Evolutionary conservation across 2,329 filamentous ascomycete species (phyloP).

Genomic region (Coleophoma crateriformis): DNA sequence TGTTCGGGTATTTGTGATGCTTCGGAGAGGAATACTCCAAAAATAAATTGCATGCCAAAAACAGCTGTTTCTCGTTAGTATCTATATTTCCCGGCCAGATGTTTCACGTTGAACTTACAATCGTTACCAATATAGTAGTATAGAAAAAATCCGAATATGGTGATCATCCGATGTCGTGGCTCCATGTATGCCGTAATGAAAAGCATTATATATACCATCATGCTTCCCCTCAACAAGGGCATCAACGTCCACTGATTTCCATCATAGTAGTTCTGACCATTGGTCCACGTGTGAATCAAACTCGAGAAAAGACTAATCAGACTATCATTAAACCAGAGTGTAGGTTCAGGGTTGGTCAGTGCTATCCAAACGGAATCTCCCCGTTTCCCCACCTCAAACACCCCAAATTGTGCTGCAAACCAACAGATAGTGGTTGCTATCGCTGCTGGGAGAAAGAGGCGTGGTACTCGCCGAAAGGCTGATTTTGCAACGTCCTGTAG

Average conservation of each 20-base stretch:
- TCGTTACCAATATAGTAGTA: conserved; percentile 35
- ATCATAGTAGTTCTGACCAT: conserved; percentile 45
- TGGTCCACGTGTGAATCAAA: conserved; percentile 45
- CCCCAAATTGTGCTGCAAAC: conserved; percentile 49
- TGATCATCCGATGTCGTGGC: conserved; percentile 42
- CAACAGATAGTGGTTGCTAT: conserved; percentile 50
- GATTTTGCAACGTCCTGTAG: conserved; percentile 49
- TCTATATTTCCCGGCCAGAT: not conserved
- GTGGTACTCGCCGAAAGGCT: conserved; percentile 51
- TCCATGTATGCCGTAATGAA: conserved; percentile 44
- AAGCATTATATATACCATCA: conserved; percentile 48
- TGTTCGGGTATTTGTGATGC: conserved; percentile 45
- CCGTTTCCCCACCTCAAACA: conserved; percentile 47
- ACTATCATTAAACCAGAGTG: conserved; percentile 33
- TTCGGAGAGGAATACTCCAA: conserved; percentile 57
- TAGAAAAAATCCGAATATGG: conserved; percentile 39
- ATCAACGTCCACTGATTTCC: conserved; percentile 53
- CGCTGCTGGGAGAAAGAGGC: conserved; percentile 52
- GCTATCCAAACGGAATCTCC: conserved; percentile 56
- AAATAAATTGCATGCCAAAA: conserved; percentile 55
- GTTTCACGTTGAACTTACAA: conserved; percentile 11
- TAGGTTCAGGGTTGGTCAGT: conserved; percentile 39
- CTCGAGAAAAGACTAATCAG: conserved; percentile 38
- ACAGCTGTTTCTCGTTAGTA: conserved; percentile 23
- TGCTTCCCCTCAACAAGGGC: conserved; percentile 47